phyloP scores from a whole-genome alignment of 2,329 filamentous ascomycete species.

The Hirsutella rhossiliensis region DNA sequence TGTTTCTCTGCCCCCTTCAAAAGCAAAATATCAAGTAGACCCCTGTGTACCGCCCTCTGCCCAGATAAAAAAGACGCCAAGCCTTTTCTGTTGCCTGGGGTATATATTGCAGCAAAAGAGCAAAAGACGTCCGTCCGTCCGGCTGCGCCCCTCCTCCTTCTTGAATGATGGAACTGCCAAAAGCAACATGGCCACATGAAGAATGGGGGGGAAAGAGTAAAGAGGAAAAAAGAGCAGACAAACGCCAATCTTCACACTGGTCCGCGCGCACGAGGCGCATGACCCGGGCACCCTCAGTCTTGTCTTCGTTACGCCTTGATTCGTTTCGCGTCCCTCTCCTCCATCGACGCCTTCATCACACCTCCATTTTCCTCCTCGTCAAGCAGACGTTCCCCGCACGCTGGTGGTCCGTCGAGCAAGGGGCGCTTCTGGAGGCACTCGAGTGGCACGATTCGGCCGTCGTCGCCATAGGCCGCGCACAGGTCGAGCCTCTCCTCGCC shows the following conservation, averaged over 20 bases:
- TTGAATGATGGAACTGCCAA: not conserved
- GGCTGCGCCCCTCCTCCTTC: not conserved
- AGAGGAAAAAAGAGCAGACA: not conserved
- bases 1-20: too few relatives aligned
- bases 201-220: not conserved
- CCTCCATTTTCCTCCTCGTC: not conserved
- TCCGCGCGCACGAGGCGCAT: not conserved
- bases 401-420: not conserved
- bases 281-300: not conserved
- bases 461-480: slow-evolving; percentile 15
- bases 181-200: not conserved
- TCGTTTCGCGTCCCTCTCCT: slow-evolving; percentile 1
- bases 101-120: not conserved
- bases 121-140: not conserved
- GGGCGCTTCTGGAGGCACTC: not conserved
- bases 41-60: not conserved
- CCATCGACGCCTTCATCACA: not conserved
- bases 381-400: not conserved
- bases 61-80: not conserved
- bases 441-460: slow-evolving; percentile 1
- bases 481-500: slow-evolving; percentile 21
- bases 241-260: too few relatives aligned
- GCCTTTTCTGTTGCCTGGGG: not conserved
- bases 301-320: slow-evolving; percentile 2
- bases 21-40: not conserved